Evolutionary conservation across 2,329 filamentous ascomycete species (phyloP), one percentile per base, ranked within the genome.

Genomic region (Phaeosphaeria sp.): DNA sequence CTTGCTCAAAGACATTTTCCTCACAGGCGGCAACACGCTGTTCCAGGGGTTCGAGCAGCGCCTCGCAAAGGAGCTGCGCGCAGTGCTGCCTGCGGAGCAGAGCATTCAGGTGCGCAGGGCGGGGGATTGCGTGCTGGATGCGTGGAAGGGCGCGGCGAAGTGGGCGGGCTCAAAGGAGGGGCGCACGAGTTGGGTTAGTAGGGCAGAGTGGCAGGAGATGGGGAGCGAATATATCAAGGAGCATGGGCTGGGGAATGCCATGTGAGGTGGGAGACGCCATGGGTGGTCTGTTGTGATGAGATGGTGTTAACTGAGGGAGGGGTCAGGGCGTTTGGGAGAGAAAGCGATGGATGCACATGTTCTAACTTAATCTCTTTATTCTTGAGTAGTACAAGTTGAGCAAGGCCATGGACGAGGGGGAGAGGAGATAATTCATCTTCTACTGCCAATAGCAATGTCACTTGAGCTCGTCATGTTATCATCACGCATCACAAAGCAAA

Each of bases 161-260:
- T 99, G 95, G 94, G 90, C 89, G 41, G 83, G 84, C 1, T 73
- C 81, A 30, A 83, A 83, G 20, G 81, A 83, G 52, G 88, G 88
- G 79, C 87, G 84, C 73, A 78, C 80, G 36, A 87, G 87, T 4
- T 89, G 87, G 60, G 85, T 99, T 43, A 90, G 89, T 1, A 87
- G 85, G 68, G 89, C 90, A 65, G 95, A 98, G 78, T 99, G 92
- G 79, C 77, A 87, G 67, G 95, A 99, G 82, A 97, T 96, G 82
- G 95, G 95, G 1, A 84, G 88, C 21, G 94, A 98, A 68, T 98
- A 98, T 81, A 85, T 98, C 75, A 97, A 96, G 87, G 93, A 82
- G 69, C 80, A 82, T 66, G 73, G 76, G 55, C 61, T 77, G 59
- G 79, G 79, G 9, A 81, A 81, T 72, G 76, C 77, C 7, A 23